Conservation (phyloP, 2,329 filamentous ascomycete genomes). For the Cladosporium sp. region DNA sequence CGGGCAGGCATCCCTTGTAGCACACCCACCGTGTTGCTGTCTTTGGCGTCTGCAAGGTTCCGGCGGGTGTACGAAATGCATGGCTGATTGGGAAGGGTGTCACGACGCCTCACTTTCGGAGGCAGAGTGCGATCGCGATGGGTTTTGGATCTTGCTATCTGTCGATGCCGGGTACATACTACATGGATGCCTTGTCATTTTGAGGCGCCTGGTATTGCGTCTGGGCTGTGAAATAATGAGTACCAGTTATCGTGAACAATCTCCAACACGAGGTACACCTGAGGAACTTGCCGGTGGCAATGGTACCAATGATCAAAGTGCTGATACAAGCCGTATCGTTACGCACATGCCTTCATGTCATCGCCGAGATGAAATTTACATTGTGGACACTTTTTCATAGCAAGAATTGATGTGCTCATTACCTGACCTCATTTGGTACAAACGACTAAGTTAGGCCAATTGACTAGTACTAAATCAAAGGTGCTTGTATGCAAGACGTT, state of each 20-base stretch:
- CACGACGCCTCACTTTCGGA: background rate
- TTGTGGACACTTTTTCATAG: background rate
- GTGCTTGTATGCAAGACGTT: too few species aligned
- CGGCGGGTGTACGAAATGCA: background rate
- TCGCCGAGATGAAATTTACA: background rate
- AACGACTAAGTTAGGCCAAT: background rate
- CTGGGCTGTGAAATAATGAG: background rate
- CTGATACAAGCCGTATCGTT: too few species aligned
- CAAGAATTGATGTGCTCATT: background rate
- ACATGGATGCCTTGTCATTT: background rate
- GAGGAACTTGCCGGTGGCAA: background rate
- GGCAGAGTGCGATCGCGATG: background rate
- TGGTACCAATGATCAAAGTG: background rate
- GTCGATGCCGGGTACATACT: background rate
- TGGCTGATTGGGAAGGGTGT: background rate
- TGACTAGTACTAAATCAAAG: background rate
- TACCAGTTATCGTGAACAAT: background rate
- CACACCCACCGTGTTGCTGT: background rate
- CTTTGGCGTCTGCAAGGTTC: background rate
- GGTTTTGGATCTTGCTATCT: background rate
- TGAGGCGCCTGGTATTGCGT: background rate
- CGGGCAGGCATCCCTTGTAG: slow-evolving; percentile 1
- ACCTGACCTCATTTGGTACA: background rate
- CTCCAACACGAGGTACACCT: background rate
- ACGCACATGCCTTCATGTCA: background rate